phyloP scores from a whole-genome alignment of 768 basidiomycete species.

The Cubamyces lactineus region DNA sequence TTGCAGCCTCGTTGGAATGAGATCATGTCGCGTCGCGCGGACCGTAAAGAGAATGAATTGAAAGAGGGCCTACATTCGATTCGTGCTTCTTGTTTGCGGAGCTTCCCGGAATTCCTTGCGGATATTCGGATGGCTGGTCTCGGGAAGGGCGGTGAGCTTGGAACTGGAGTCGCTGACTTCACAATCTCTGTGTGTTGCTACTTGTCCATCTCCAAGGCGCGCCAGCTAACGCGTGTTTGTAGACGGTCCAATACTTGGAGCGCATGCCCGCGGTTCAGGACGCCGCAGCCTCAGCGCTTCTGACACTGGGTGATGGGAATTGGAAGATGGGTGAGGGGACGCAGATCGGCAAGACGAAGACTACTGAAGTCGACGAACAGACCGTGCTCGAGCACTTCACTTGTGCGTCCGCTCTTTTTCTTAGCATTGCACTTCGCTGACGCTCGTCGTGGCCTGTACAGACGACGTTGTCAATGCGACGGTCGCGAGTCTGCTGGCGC shows the following conservation, averaged over 20 bases:
- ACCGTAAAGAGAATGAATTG: conserved; percentile 60
- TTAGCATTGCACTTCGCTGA: background rate
- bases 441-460: conserved; percentile 32
- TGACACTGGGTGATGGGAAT: conserved; percentile 82
- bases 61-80: conserved; percentile 70
- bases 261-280: conserved; percentile 69
- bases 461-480: conserved; percentile 77
- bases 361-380: conserved; percentile 57
- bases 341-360: conserved; percentile 56
- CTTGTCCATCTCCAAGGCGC: background rate
- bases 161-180: conserved; percentile 67
- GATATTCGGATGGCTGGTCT: conserved; percentile 71
- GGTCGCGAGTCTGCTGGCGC: conserved; percentile 58
- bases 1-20: conserved; percentile 71
- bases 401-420: conserved; percentile 48
- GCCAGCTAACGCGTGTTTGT: background rate
- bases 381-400: conserved; percentile 75
- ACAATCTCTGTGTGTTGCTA: conserved; percentile 49
- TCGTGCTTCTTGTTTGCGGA: conserved; percentile 71
- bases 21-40: conserved; percentile 53
- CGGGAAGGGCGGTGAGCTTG: conserved; percentile 60
- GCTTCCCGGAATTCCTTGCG: conserved; percentile 83
- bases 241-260: conserved; percentile 74
- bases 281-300: conserved; percentile 66
- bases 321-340: conserved; percentile 92